phyloP scores from a whole-genome alignment of 768 basidiomycete genomes.

The Mycena haematopus region DNA sequence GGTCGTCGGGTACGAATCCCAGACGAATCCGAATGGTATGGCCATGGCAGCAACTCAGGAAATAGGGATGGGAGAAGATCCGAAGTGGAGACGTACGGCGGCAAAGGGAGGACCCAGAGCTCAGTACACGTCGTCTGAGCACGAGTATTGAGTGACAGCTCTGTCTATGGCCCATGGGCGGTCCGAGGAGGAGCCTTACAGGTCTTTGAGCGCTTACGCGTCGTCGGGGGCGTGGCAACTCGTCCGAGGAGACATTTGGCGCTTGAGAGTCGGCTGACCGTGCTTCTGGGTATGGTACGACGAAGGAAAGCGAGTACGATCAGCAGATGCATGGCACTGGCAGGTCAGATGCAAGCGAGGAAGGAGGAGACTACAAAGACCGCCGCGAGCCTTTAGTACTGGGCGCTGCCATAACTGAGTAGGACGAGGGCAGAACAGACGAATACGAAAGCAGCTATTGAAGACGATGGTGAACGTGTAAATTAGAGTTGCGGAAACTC shows the following conservation, averaged over 20 bases:
- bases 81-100: constrained; percentile 11
- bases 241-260: constrained; percentile 21
- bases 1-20: constrained; percentile 9
- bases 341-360: background rate
- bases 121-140: constrained; percentile 10
- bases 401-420: constrained; percentile 53
- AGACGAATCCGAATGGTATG: constrained; percentile 2
- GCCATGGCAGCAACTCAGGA: background rate
- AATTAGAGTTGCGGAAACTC: background rate
- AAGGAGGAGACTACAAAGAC: constrained; percentile 8
- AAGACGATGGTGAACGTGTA: background rate
- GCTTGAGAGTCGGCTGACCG: constrained; percentile 11
- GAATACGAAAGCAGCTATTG: constrained; percentile 30
- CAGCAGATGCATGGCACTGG: background rate
- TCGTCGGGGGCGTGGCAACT: constrained; percentile 27
- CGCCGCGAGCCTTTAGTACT: constrained; percentile 55
- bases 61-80: constrained; percentile 11
- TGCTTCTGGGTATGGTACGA: constrained; percentile 10
- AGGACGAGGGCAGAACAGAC: constrained; percentile 36
- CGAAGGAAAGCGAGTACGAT: constrained; percentile 8
- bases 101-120: background rate
- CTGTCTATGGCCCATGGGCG: constrained; percentile 30
- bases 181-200: constrained; percentile 11
- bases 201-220: constrained; percentile 11
- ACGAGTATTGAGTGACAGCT: constrained; percentile 11